These are phyloP conservation scores for Phytophthora crassamura DNA, from an alignment of 352 stramenopile genomes.

Conservation along the genomic window DNA sequence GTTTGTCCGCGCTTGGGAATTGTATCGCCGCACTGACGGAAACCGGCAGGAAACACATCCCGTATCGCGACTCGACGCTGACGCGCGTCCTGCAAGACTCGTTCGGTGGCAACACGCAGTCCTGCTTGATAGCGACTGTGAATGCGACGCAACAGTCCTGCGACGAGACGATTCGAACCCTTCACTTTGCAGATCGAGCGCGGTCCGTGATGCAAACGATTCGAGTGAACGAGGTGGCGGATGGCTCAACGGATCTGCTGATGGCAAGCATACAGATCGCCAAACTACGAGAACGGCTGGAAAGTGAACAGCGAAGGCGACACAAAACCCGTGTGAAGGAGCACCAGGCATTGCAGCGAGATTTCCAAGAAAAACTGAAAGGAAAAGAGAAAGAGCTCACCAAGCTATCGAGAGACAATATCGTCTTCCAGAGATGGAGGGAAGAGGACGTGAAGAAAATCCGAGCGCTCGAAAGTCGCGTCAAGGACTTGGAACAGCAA, in stretches of 20 bases:
- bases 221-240: constrained; percentile 69
- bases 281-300: constrained; percentile 55
- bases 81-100: constrained; percentile 90
- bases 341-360: constrained; percentile 49
- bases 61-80: constrained; percentile 90
- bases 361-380: constrained; percentile 62
- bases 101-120: constrained; percentile 75
- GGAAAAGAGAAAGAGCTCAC: constrained; percentile 71
- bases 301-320: constrained; percentile 53
- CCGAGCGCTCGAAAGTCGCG: constrained; percentile 46
- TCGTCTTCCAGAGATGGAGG: constrained; percentile 65
- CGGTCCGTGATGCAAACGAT: constrained; percentile 78
- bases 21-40: constrained; percentile 90
- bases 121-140: constrained; percentile 76
- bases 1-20: constrained; percentile 90
- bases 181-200: constrained; percentile 82
- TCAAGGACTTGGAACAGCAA: constrained; percentile 51
- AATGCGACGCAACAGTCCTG: constrained; percentile 46
- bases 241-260: constrained; percentile 58
- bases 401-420: constrained; percentile 62
- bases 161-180: constrained; percentile 80
- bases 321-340: constrained; percentile 67
- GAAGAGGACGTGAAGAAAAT: constrained; percentile 69
- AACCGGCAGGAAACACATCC: constrained; percentile 87
- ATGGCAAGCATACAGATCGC: constrained; percentile 67